These are phyloP conservation scores for Magnusiomyces paraingens DNA, from an alignment of 1,139 yeast genomes.

Conservation along the genomic window DNA sequence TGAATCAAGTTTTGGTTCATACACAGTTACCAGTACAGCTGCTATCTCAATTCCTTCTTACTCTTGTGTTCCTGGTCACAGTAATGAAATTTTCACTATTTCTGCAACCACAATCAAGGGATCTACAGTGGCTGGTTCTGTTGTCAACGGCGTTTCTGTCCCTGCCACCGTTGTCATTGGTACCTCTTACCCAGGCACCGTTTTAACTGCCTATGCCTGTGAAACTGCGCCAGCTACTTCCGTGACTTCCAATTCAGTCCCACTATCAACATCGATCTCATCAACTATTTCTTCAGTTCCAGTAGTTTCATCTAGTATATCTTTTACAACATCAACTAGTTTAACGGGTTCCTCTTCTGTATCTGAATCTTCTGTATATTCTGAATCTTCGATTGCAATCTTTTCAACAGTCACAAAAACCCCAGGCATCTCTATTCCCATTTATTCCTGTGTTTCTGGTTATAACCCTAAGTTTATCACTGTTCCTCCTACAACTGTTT, in stretches of 20 bases:
- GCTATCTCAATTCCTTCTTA: constrained; percentile 6
- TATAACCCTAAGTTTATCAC: neutral
- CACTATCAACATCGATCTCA: neutral
- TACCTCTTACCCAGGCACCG: constrained; percentile 16
- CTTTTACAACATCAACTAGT: too few relatives aligned
- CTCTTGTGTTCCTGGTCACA: constrained; percentile 16
- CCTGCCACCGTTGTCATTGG: constrained; percentile 16
- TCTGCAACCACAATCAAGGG: constrained; percentile 1
- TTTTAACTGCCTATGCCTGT: constrained; percentile 15
- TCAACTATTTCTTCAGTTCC: neutral
- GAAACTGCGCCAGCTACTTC: constrained; percentile 5
- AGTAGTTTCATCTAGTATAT: neutral
- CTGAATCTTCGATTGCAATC: neutral
- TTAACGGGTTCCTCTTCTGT: too few relatives aligned
- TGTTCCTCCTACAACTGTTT: neutral
- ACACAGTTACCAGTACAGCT: constrained; percentile 8
- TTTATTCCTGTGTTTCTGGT: too few relatives aligned
- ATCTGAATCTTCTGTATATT: too few relatives aligned
- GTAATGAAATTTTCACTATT: neutral
- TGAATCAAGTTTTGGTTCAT: neutral
- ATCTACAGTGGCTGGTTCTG: constrained; percentile 13
- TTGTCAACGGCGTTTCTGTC: neutral
- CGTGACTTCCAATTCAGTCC: neutral
- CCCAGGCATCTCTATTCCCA: neutral
- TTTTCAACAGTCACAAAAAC: neutral